Evolutionary conservation across 225 moss, liverwort and hornwort species (phyloP).

Genomic region (Polytrichum formosum): DNA sequence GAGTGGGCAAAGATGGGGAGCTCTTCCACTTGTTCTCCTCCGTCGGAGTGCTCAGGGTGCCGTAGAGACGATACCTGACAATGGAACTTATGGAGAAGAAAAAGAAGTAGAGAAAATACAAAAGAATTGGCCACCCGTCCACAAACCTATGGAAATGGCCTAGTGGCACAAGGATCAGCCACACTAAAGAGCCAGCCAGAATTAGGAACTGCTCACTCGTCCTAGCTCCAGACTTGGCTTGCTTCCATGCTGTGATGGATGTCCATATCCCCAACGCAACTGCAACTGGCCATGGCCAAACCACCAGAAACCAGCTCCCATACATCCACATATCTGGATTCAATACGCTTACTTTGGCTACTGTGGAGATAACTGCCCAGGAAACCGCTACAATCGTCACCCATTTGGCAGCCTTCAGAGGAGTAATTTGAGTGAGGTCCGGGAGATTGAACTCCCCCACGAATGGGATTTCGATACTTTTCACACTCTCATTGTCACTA

Average conservation of each 20-base stretch:
- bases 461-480: conserved; percentile 33
- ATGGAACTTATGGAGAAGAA: conserved; percentile 85
- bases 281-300: conserved; percentile 88
- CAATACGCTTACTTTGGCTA: conserved; percentile 40
- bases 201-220: conserved; percentile 75
- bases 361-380: conserved; percentile 33
- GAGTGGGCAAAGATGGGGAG: conserved; percentile 44
- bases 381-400: conserved; percentile 41
- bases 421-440: conserved; percentile 36
- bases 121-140: conserved; percentile 84
- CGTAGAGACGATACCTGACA: conserved; percentile 67
- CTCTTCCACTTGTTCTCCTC: conserved; percentile 73
- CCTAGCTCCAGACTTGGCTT: conserved; percentile 54
- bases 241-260: conserved; percentile 42
- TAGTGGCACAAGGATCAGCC: conserved; percentile 83
- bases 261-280: conserved; percentile 57
- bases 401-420: conserved; percentile 60
- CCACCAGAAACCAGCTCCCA: conserved; percentile 68
- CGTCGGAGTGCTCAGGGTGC: conserved; percentile 45
- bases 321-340: conserved; percentile 72
- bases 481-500: background rate
- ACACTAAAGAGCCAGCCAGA: conserved; percentile 65
- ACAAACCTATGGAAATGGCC: conserved; percentile 70
- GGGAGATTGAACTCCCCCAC: conserved; percentile 32
- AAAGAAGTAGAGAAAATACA: conserved; percentile 53